phyloP scores from a whole-genome alignment of 148 eudicot genomes.

The Arctostaphylos glauca region DNA sequence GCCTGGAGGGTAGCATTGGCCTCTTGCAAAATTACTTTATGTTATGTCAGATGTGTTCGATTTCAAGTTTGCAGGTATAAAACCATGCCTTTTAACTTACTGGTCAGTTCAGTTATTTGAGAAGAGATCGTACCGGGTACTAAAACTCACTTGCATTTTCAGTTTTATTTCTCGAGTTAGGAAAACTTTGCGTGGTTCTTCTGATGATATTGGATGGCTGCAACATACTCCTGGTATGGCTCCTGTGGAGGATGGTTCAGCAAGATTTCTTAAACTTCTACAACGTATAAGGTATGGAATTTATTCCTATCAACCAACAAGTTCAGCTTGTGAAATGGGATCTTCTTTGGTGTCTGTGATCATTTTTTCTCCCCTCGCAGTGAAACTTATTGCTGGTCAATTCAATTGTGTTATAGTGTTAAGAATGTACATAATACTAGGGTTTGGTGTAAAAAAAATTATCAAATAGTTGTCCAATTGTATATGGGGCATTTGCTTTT shows the following conservation, averaged over 20 bases:
- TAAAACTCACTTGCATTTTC: slow-evolving; percentile 18
- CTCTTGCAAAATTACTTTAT: slow-evolving; percentile 45
- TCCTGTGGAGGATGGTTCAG: slow-evolving; percentile 74
- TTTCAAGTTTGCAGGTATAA: slow-evolving; percentile 46
- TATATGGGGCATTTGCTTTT: too few species aligned
- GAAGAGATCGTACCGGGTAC: not conserved
- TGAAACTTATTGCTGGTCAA: not conserved
- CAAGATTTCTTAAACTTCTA: slow-evolving; percentile 75
- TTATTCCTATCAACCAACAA: not conserved
- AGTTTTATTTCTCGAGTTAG: slow-evolving; percentile 54
- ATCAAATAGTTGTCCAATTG: not conserved
- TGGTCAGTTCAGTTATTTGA: not conserved
- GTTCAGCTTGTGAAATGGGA: not conserved
- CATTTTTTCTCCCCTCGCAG: not conserved
- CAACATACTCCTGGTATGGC: slow-evolving; percentile 67
- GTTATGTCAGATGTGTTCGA: slow-evolving; percentile 34
- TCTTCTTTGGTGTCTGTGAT: not conserved
- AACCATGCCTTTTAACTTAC: not conserved
- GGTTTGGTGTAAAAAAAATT: not conserved
- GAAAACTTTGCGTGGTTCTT: slow-evolving; percentile 70
- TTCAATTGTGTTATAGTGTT: not conserved
- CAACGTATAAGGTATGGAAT: slow-evolving; percentile 54
- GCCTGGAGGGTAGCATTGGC: slow-evolving; percentile 48
- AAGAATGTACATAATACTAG: not conserved
- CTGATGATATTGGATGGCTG: slow-evolving; percentile 92